Percentiles rank a stretch among this genome's conserved stretches.
phyloP scores from a whole-genome alignment of 192 early-diverging fungal genomes.

The Jimgerdemannia lactiflua region DNA sequence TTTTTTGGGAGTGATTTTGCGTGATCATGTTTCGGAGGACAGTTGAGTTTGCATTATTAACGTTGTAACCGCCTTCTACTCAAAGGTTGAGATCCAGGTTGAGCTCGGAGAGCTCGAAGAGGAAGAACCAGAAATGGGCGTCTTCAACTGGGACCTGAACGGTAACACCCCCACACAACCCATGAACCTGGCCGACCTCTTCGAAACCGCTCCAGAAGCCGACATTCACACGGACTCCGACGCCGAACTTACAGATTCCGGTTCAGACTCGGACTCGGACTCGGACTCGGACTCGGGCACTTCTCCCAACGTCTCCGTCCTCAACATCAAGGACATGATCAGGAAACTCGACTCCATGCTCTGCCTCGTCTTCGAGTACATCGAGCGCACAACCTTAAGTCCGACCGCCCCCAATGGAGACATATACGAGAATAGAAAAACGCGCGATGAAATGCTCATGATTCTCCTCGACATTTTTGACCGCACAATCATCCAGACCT shows the following conservation, averaged over 20 bases:
- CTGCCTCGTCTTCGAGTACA: conserved; percentile 59
- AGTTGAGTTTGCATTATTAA: not conserved
- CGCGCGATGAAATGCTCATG: conserved; percentile 57
- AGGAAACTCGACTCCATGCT: conserved; percentile 77
- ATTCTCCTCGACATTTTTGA: conserved; percentile 78
- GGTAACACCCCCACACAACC: not conserved
- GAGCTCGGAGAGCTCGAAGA: conserved; percentile 86
- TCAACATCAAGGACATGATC: conserved; percentile 53
- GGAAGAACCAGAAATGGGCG: conserved; percentile 40
- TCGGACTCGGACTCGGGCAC: conserved; percentile 24
- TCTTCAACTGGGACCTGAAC: conserved; percentile 35
- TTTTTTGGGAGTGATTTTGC: conserved; percentile 6
- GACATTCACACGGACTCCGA: conserved; percentile 36
- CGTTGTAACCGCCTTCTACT: not conserved
- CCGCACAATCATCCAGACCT: conserved; percentile 75
- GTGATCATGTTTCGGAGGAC: not conserved
- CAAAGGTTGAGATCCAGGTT: conserved; percentile 83
- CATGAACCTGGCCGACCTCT: conserved; percentile 38
- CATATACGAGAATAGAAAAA: not conserved
- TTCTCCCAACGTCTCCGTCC: conserved; percentile 22
- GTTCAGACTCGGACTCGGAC: conserved; percentile 10
- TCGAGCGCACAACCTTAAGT: conserved; percentile 22
- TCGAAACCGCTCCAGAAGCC: conserved; percentile 29
- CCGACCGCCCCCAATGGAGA: conserved; percentile 5
- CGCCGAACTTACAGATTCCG: conserved; percentile 6